Percentiles rank a stretch among this genome's conserved stretches.
phyloP scores from a whole-genome alignment of 345 rosid species.

The Salix koriyanagi region DNA sequence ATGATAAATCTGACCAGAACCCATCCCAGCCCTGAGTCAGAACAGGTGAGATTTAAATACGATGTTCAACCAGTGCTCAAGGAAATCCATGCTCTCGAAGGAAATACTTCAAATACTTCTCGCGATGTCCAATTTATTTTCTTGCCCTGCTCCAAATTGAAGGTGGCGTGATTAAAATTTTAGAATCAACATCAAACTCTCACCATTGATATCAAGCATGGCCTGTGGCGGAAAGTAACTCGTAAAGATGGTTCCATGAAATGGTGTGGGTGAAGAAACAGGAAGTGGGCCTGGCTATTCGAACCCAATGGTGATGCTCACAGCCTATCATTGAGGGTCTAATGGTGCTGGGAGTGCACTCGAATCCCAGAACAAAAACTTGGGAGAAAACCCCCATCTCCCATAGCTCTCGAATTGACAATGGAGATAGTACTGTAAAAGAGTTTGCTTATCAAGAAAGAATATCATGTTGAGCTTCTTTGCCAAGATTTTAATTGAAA shows the following conservation, averaged over 20 bases:
- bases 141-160: slow-evolving; percentile 66
- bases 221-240: slow-evolving; percentile 60
- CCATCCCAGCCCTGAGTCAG: slow-evolving; percentile 76
- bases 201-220: slow-evolving; percentile 55
- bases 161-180: slow-evolving; percentile 56
- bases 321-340: slow-evolving; percentile 62
- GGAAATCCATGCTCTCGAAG: slow-evolving; percentile 62
- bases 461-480: slow-evolving; percentile 86
- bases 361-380: slow-evolving; percentile 58
- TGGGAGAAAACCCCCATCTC: slow-evolving; percentile 73
- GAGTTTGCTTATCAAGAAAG: slow-evolving; percentile 58
- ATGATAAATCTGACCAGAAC: slow-evolving; percentile 68
- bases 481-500: slow-evolving; percentile 60
- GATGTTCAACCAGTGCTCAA: slow-evolving; percentile 77
- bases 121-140: slow-evolving; percentile 46
- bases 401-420: slow-evolving; percentile 68
- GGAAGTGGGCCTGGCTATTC: slow-evolving; percentile 85
- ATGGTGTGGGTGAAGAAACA: slow-evolving; percentile 63
- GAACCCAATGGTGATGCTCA: slow-evolving; percentile 71
- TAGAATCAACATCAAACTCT: slow-evolving; percentile 64
- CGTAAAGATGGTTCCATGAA: slow-evolving; percentile 43
- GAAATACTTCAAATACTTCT: slow-evolving; percentile 55
- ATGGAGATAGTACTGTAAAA: slow-evolving; percentile 53
- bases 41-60: slow-evolving; percentile 68
- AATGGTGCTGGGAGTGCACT: slow-evolving; percentile 84